Evolutionary conservation across 202 grass and related monocot species (phyloP).

Genomic region (Digitaria exilis): DNA sequence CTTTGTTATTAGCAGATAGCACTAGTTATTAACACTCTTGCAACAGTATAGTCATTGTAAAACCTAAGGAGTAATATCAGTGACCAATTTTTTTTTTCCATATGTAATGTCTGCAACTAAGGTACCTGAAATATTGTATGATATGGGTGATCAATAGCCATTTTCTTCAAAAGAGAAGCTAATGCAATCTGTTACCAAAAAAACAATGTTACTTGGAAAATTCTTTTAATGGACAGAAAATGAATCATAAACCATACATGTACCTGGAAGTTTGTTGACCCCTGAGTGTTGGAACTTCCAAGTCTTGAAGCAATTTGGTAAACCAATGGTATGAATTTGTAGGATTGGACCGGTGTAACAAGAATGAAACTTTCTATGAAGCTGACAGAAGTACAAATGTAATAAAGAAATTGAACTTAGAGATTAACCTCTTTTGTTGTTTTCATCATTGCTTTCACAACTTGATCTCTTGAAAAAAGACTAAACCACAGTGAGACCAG

Average conservation of each 20-base stretch:
- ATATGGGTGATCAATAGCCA: conserved; percentile 97
- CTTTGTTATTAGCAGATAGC: neutral
- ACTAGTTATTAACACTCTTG: neutral
- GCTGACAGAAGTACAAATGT: conserved; percentile 3
- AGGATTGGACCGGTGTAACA: conserved; percentile 68
- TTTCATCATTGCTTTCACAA: conserved; percentile 79
- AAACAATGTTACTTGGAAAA: conserved; percentile 29
- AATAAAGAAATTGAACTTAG: conserved; percentile 31
- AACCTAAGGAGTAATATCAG: neutral
- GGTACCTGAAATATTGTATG: conserved; percentile 97
- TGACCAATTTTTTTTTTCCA: neutral
- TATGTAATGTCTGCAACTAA: conserved; percentile 1
- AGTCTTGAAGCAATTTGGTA: conserved; percentile 98
- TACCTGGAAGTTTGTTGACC: conserved; percentile 86
- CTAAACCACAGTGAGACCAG: conserved; percentile 95
- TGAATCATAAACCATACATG: conserved; percentile 33
- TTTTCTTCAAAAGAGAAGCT: conserved; percentile 91
- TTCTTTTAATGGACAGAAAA: conserved; percentile 32
- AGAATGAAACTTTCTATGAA: conserved; percentile 32
- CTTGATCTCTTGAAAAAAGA: conserved; percentile 74
- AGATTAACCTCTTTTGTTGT: conserved; percentile 76
- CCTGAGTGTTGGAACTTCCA: conserved; percentile 79
- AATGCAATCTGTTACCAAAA: conserved; percentile 68
- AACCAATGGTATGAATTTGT: conserved; percentile 94
- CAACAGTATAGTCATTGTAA: neutral